Percentiles rank a stretch among this genome's conserved stretches.
These are phyloP conservation scores for Clarireedia paspali DNA, from an alignment of 2,329 filamentous ascomycete genomes.

Conservation along the genomic window DNA sequence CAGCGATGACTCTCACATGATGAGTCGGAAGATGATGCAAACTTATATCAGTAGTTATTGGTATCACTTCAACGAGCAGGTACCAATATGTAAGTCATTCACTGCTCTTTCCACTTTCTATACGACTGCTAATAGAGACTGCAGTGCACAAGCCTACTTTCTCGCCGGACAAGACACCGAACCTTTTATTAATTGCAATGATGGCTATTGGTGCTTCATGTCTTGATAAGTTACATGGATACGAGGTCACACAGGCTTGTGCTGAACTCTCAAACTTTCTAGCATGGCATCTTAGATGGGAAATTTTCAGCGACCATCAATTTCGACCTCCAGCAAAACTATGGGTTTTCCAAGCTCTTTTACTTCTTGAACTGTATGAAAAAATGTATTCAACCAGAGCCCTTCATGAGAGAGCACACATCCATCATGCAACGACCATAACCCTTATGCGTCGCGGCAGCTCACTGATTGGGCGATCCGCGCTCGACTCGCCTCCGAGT, in stretches of 20 bases:
- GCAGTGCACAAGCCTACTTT: slow-evolving; percentile 84
- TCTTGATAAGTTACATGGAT: slow-evolving; percentile 73
- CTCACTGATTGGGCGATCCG: slow-evolving; percentile 79
- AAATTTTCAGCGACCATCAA: slow-evolving; percentile 85
- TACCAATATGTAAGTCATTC: slow-evolving; percentile 57
- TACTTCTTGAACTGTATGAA: slow-evolving; percentile 88
- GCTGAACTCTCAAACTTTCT: slow-evolving; percentile 82
- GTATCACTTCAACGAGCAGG: slow-evolving; percentile 87
- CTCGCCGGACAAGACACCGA: slow-evolving; percentile 76
- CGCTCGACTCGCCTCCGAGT: slow-evolving; percentile 76
- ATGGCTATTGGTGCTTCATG: slow-evolving; percentile 90
- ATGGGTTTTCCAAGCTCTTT: slow-evolving; percentile 89
- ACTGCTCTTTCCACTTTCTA: background rate
- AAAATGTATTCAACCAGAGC: slow-evolving; percentile 95
- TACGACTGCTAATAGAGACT: slow-evolving; percentile 12
- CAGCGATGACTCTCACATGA: slow-evolving; percentile 52
- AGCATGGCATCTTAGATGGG: slow-evolving; percentile 86
- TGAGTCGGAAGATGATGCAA: slow-evolving; percentile 93
- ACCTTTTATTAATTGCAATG: slow-evolving; percentile 76
- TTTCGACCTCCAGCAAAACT: slow-evolving; percentile 89
- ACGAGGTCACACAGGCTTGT: slow-evolving; percentile 65
- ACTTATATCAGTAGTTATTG: slow-evolving; percentile 90
- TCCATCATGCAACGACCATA: slow-evolving; percentile 92
- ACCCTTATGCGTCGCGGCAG: slow-evolving; percentile 91
- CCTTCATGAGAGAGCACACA: slow-evolving; percentile 89